Evolutionary conservation across 2,329 filamentous ascomycete species (phyloP), one percentile per base, ranked within the genome.

Genomic region (Colletotrichum abscissum): DNA sequence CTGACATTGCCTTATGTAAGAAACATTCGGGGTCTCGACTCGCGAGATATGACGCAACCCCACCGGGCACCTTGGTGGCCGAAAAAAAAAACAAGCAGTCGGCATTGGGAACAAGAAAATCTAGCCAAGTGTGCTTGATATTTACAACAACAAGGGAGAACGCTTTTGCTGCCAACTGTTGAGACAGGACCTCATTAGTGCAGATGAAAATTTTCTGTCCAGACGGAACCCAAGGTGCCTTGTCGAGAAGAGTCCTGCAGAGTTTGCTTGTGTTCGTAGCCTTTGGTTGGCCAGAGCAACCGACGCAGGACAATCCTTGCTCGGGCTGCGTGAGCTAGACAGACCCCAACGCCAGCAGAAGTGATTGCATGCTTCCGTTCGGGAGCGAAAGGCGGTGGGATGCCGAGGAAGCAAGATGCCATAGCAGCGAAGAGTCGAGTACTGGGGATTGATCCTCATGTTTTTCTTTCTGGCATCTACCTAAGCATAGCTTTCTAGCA

Each of bases 221-320:
- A 22, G 49, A 30, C 35, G 35, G 52, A 46, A 49, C 49, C 35
- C 55, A 49, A 46, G 8, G 30, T 46, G 16, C 26, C 54, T 57
- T 67, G 56, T 49, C n/a, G 33, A 42, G 46, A 24, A 68, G 26
- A 16, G 64, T 42, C 38, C 24, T 57, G 35, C 26, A 63, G 7
- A 52, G 35, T 54, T 63, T 63, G 58, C 42, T n/a, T 49, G 19
- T 49, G 8, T 49, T 9, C 42, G 19, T 60, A 58, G 52, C 49
- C 28, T 63, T 28, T 63, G 58, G 65, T 69, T 69, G 69, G 65
- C 65, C 54, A 58, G 28, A 69, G 69, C 69, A 69, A 72, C 58
- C 49, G 30, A 49, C 55, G 24, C 46, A 63, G 57, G 38, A 42
- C 52, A 63, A 72, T 38, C 65, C 69, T 58, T 69, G 69, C 35